These are phyloP conservation scores for Phialophora expanda DNA, from an alignment of 2,329 filamentous ascomycete species.

Conservation along the genomic window DNA sequence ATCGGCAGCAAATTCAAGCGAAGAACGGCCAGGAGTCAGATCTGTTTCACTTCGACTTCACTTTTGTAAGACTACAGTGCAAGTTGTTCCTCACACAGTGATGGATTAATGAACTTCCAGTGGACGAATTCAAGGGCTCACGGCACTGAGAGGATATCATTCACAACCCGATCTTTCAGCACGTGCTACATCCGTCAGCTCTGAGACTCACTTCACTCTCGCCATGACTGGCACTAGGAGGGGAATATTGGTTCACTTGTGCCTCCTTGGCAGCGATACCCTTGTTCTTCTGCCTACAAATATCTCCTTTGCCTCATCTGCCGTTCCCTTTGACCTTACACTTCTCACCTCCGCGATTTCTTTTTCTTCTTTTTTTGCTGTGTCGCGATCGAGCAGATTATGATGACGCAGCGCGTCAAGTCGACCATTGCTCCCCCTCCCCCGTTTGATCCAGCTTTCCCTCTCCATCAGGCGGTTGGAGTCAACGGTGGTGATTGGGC, in stretches of 20 bases:
- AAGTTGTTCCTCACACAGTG: background rate
- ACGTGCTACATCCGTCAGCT: background rate
- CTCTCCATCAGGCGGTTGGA: background rate
- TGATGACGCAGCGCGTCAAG: slow-evolving; percentile 1
- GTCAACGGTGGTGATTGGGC: background rate
- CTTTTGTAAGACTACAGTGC: slow-evolving; percentile 4
- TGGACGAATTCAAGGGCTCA: background rate
- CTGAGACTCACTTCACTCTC: background rate
- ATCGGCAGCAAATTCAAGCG: background rate
- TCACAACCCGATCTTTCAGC: background rate
- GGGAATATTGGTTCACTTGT: background rate
- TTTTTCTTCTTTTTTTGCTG: background rate
- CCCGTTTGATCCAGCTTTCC: background rate
- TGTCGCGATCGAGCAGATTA: background rate
- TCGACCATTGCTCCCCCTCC: background rate
- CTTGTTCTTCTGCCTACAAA: background rate
- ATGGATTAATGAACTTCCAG: slow-evolving; percentile 6
- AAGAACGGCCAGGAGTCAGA: background rate
- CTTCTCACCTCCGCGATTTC: background rate
- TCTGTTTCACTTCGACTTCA: slow-evolving; percentile 5
- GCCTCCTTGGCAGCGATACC: background rate
- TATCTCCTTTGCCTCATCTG: slow-evolving; percentile 4
- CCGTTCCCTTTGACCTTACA: background rate
- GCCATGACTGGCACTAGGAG: background rate
- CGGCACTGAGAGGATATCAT: background rate